These are phyloP conservation scores for Ensete ventricosum DNA, from an alignment of 176 grass and related monocot genomes.

Conservation along the genomic window DNA sequence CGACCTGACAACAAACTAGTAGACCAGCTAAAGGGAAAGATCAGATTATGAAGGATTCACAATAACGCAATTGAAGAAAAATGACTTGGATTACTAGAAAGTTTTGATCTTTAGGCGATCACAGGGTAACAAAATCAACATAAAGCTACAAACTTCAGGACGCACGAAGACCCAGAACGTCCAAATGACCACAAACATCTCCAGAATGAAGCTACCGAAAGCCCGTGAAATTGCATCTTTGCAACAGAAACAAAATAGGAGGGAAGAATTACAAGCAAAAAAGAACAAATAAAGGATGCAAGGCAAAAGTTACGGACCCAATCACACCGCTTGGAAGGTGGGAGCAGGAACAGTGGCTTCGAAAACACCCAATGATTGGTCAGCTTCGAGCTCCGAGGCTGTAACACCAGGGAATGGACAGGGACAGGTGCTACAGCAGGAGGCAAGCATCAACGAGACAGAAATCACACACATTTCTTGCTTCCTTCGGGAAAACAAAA, in stretches of 20 bases:
- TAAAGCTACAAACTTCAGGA: not conserved
- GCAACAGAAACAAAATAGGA: conserved; percentile 3
- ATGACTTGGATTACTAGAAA: not conserved
- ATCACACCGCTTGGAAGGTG: not conserved
- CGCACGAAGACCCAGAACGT: not conserved
- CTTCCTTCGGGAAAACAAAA: conserved; percentile 23
- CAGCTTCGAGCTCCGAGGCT: conserved; percentile 15
- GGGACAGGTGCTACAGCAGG: conserved; percentile 7
- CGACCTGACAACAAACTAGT: not conserved
- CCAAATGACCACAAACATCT: not conserved
- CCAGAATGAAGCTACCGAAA: not conserved
- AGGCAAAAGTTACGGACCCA: conserved; percentile 26
- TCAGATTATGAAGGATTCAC: not conserved
- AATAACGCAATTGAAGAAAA: not conserved
- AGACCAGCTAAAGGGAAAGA: not conserved
- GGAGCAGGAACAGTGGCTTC: conserved; percentile 22
- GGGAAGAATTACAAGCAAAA: conserved; percentile 19
- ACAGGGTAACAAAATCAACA: not conserved
- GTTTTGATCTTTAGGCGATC: not conserved
- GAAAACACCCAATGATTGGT: conserved; percentile 40
- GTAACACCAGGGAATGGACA: conserved; percentile 15
- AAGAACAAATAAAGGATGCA: conserved; percentile 14
- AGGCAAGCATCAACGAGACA: conserved; percentile 27
- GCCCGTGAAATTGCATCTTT: not conserved
- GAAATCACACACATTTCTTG: conserved; percentile 28